Percentiles rank a stretch among this genome's conserved stretches.
Evolutionary conservation across 306 rosid species (phyloP).

Genomic region (Acacia melanoxylon): DNA sequence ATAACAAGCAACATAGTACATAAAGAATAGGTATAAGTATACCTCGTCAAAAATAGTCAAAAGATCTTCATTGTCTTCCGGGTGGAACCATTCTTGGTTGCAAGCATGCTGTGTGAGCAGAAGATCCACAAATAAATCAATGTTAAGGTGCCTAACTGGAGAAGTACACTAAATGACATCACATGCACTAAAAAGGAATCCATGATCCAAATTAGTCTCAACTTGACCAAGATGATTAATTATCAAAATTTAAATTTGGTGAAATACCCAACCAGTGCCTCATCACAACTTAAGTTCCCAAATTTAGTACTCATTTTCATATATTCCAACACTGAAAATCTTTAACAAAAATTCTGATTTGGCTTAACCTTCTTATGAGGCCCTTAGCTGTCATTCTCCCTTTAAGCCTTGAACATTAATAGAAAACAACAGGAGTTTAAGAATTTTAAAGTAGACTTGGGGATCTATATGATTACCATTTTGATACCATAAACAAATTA

Average conservation of each 20-base stretch:
- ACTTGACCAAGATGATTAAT: conserved; percentile 1
- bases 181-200: not conserved
- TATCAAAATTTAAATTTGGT: not conserved
- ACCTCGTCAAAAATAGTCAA: conserved; percentile 64
- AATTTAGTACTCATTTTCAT: not conserved
- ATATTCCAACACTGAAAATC: not conserved
- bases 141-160: conserved; percentile 6
- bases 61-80: conserved; percentile 64
- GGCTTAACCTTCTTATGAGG: not conserved
- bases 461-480: conserved; percentile 11
- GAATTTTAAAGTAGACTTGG: conserved; percentile 9
- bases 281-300: not conserved
- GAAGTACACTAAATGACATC: conserved; percentile 14
- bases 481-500: conserved; percentile 6
- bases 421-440: not conserved
- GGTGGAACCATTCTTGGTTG: conserved; percentile 69
- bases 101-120: conserved; percentile 66
- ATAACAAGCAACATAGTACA: conserved; percentile 2
- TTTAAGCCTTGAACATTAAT: not conserved
- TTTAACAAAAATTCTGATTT: not conserved
- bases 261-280: not conserved
- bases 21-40: conserved; percentile 20
- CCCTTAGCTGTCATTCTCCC: not conserved
- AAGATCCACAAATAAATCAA: conserved; percentile 22
- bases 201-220: conserved; percentile 10